Base-by-base conservation (phyloP, 768 basidiomycete species). In the Termitomyces sp. region DNA sequence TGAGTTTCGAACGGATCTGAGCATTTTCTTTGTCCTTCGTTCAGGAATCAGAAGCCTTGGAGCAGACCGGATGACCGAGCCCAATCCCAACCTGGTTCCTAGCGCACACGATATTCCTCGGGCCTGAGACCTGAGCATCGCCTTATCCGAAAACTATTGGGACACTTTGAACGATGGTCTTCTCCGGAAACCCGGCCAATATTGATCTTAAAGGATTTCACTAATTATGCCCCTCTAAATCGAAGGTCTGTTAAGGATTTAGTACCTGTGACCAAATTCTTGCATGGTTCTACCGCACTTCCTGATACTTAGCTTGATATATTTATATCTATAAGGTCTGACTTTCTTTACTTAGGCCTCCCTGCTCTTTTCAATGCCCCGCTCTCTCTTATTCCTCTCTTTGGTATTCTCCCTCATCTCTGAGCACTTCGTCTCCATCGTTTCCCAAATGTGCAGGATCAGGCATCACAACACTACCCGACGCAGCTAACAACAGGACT, bases 391-490 rank as follows among this genome's bases (percentile, higher is more conserved):
- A 4, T 22, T 42, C 10, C 40, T 42, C 40, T 42, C 20, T 22
- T 20, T 42, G 20, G 20, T 10, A 4, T 10, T 42, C 20, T 42
- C 20, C 20, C 4, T 42, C 30, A 30, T 30, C 20, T 42, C 40
- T 42, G 22, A 20, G 9, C 10, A 42, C 40, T 10, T 42, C 43
- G 2, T 44, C 66, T 9, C 65, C 69, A 9, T 58, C 56, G 8
- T 53, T 69, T 20, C 57, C 61, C 18, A 72, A 68, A 55, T 68
- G 68, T 37, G 66, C 36, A 2, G 14, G 1, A 32, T 71, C 68
- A 33, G 72, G 74, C 7, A 75, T 78, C 20, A 76, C 68, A 6
- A 72, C 72, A 3, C 64, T 66, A 37, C 57, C 76, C 0, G 54
- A 66, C 42, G 61, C 61, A 3, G 76, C 68, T 30, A 69, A 72